These are phyloP conservation scores for Porphyrellus cyaneotinctus DNA, from an alignment of 768 basidiomycete species.

Conservation along the genomic window DNA sequence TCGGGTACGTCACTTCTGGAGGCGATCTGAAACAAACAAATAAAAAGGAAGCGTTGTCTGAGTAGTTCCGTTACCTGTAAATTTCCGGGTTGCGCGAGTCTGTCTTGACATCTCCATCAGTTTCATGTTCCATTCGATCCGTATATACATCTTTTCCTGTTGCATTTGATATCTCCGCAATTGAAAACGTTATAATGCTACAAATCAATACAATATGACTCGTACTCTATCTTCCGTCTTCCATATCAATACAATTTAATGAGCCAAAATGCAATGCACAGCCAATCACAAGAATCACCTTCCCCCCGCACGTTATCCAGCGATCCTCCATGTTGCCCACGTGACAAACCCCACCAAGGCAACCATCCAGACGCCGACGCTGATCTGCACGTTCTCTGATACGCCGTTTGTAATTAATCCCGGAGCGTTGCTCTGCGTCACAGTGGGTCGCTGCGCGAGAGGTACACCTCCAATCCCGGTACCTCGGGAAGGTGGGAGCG, in stretches of 20 bases:
- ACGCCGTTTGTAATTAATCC: constrained; percentile 15
- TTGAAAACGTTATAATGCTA: too few relatives aligned
- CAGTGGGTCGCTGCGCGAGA: constrained; percentile 20
- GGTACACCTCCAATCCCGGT: constrained; percentile 30
- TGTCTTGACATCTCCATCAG: too few relatives aligned
- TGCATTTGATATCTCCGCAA: too few relatives aligned
- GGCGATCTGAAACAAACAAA: constrained; percentile 3
- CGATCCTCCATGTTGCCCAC: constrained; percentile 19
- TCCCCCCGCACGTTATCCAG: constrained; percentile 7
- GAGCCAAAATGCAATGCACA: too few relatives aligned
- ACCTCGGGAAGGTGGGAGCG: constrained; percentile 18
- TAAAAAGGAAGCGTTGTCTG: background rate
- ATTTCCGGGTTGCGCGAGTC: too few relatives aligned
- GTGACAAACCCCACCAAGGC: constrained; percentile 9
- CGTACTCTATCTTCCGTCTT: background rate
- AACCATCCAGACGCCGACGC: constrained; percentile 19
- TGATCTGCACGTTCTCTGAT: constrained; percentile 4
- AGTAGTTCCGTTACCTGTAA: background rate
- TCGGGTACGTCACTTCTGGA: constrained; percentile 10
- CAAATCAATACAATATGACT: background rate
- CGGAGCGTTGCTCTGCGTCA: constrained; percentile 9
- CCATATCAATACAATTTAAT: background rate
- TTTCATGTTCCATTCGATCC: background rate
- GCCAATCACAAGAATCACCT: too few relatives aligned
- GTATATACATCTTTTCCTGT: background rate